Conservation (phyloP, 176 grass and related monocot species). For the Oryza rufipogon region DNA sequence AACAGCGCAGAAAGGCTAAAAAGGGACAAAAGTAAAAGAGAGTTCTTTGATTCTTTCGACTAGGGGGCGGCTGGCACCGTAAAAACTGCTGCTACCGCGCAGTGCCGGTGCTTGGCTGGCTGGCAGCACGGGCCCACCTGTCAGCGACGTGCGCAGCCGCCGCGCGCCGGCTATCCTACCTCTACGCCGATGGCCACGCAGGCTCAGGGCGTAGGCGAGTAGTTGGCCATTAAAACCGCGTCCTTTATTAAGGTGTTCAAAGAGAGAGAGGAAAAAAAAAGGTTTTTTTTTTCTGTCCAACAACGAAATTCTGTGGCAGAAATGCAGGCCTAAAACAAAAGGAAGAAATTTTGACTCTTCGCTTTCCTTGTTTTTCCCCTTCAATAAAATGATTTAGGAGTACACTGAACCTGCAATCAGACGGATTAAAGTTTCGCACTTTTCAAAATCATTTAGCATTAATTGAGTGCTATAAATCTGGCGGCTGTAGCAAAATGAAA, state of each 20-base stretch:
- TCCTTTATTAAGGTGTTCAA: conserved; percentile 19
- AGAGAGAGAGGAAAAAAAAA: neutral
- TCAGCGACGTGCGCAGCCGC: conserved; percentile 38
- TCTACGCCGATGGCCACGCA: conserved; percentile 30
- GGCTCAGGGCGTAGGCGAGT: conserved; percentile 22
- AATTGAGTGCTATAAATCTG: neutral
- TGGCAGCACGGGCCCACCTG: conserved; percentile 22
- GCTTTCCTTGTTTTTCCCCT: no score
- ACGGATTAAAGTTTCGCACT: neutral
- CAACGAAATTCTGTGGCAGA: neutral
- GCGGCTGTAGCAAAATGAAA: neutral
- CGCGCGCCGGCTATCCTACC: conserved; percentile 34
- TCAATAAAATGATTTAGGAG: neutral
- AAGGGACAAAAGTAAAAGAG: conserved; percentile 30
- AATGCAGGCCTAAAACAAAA: conserved; percentile 8
- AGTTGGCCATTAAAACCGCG: conserved; percentile 42
- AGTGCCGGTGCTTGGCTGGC: neutral
- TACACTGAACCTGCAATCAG: neutral
- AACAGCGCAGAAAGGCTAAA: conserved; percentile 46
- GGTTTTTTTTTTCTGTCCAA: neutral
- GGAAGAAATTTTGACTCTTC: neutral
- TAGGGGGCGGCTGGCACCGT: conserved; percentile 26
- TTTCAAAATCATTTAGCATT: neutral
- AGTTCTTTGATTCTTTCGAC: neutral
- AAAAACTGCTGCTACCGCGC: conserved; percentile 11